Percentiles rank a stretch among this genome's conserved stretches.
Evolutionary conservation across 2,329 filamentous ascomycete genomes (phyloP).

Genomic region (Zymoseptoria pseudotritici): DNA sequence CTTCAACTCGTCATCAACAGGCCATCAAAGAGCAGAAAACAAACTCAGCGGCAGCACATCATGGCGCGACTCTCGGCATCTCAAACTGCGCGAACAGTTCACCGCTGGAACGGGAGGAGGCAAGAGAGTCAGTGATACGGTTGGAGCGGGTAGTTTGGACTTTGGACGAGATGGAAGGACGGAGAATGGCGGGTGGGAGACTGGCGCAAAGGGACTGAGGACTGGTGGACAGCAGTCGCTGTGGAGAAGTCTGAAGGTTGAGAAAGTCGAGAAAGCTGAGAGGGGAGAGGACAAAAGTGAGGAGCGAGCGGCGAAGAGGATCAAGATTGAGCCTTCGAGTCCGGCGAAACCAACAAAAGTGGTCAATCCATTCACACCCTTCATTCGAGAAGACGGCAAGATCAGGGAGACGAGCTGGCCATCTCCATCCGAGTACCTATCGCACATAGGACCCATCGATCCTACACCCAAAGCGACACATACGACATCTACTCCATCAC

Average conservation of each 20-base stretch:
- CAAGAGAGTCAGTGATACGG: conserved; percentile 55
- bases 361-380: conserved; percentile 27
- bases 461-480: background rate
- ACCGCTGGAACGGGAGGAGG: conserved; percentile 48
- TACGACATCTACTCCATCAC: background rate
- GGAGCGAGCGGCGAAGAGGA: conserved; percentile 11
- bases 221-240: conserved; percentile 40
- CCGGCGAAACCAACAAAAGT: conserved; percentile 16
- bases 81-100: conserved; percentile 66
- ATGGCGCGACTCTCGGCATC: conserved; percentile 64
- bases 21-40: conserved; percentile 70
- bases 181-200: conserved; percentile 47
- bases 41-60: conserved; percentile 52
- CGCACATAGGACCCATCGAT: conserved; percentile 15
- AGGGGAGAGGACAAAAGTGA: conserved; percentile 10
- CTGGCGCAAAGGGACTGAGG: conserved; percentile 42
- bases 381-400: conserved; percentile 22
- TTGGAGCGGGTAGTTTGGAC: conserved; percentile 56
- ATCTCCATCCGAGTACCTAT: conserved; percentile 25
- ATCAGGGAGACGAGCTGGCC: conserved; percentile 29
- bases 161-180: conserved; percentile 44
- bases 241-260: conserved; percentile 25
- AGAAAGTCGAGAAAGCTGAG: background rate
- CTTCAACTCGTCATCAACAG: conserved; percentile 89
- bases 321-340: conserved; percentile 8